Percentiles rank a stretch among this genome's conserved stretches.
Conservation (phyloP, 2,329 filamentous ascomycete genomes). For the Truncatella angustata region DNA sequence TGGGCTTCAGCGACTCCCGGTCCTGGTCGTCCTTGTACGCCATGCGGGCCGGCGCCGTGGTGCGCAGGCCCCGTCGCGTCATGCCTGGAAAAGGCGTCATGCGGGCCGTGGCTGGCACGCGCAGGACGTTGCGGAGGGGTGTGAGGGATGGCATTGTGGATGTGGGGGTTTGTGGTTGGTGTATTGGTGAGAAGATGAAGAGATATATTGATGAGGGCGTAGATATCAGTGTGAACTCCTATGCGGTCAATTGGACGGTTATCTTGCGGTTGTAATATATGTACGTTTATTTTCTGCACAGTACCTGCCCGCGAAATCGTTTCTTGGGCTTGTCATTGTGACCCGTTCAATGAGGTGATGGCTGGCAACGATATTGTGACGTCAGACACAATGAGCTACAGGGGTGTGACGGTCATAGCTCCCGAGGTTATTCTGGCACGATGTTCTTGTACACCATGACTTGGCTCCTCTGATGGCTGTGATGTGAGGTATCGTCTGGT, state of each 20-base stretch:
- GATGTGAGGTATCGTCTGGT: no score
- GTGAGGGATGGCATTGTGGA: constrained; percentile 18
- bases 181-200: no score
- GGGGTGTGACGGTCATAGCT: not conserved
- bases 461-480: no score
- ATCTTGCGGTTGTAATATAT: not conserved
- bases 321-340: no score
- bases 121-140: constrained; percentile 18
- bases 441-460: no score
- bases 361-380: not conserved
- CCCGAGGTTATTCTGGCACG: not conserved
- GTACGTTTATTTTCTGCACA: not conserved
- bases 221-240: not conserved
- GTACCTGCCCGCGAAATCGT: not conserved
- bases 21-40: constrained; percentile 55
- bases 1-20: constrained; percentile 63
- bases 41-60: constrained; percentile 20
- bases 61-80: constrained; percentile 30
- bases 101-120: constrained; percentile 11
- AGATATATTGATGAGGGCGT: no score
- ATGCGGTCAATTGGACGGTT: not conserved
- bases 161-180: no score
- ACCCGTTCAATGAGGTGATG: not conserved
- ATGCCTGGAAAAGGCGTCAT: constrained; percentile 5
- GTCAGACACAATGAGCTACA: constrained; percentile 2